Conservation (phyloP, 225 moss, liverwort and hornwort genomes). For the Rhytidiadelphus loreus region DNA sequence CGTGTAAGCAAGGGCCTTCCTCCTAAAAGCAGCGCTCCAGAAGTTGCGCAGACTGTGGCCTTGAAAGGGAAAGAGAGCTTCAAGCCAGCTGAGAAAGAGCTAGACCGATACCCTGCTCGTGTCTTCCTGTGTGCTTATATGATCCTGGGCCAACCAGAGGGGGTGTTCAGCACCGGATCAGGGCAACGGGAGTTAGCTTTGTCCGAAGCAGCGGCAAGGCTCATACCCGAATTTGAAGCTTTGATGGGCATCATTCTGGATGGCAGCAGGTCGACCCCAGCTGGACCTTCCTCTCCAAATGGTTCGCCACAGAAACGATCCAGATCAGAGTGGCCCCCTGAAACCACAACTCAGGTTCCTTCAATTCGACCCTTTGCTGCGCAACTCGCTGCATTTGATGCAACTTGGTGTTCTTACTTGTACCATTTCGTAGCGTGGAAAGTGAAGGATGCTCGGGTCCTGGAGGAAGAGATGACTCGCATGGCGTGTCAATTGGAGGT, state of each 20-base stretch:
- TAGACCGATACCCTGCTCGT: conserved; percentile 54
- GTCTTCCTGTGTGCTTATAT: conserved; percentile 62
- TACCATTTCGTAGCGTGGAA: conserved; percentile 71
- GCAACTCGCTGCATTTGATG: conserved; percentile 47
- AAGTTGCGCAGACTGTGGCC: not conserved
- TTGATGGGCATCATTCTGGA: conserved; percentile 32
- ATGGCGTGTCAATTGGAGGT: conserved; percentile 63
- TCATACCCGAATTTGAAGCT: conserved; percentile 49
- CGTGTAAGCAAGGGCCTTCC: not conserved
- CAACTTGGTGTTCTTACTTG: conserved; percentile 56
- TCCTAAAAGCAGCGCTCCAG: conserved; percentile 18
- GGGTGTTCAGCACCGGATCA: conserved; percentile 43
- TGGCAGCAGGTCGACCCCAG: conserved; percentile 11
- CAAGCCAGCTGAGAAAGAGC: conserved; percentile 17
- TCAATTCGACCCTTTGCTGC: conserved; percentile 56
- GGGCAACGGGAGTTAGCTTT: conserved; percentile 43
- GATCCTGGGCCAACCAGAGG: conserved; percentile 61
- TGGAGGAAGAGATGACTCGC: conserved; percentile 59
- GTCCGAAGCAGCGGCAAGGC: conserved; percentile 39
- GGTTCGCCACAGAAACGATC: conserved; percentile 18
- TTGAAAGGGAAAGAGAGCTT: conserved; percentile 17
- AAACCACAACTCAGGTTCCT: conserved; percentile 12
- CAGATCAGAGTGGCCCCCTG: conserved; percentile 32
- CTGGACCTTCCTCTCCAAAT: conserved; percentile 36
- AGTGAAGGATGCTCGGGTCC: conserved; percentile 49